Conservation (phyloP, 805 yeast genomes). For the Barnettozyma sucrosica region DNA sequence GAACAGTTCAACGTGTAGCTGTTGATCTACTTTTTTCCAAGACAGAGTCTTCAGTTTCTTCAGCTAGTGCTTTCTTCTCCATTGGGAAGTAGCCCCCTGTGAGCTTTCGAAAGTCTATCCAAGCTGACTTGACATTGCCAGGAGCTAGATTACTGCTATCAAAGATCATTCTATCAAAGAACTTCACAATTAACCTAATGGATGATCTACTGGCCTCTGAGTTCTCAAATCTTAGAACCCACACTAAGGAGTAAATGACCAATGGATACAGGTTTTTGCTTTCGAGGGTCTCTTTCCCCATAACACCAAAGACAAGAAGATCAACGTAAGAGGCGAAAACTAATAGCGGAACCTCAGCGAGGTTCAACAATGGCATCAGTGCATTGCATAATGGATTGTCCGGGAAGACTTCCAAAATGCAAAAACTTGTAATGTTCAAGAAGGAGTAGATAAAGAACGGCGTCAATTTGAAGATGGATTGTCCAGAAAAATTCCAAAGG, state of each 20-base stretch:
- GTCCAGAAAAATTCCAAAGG: slow-evolving; percentile 33
- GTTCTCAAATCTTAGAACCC: slow-evolving; percentile 35
- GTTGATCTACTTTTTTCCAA: not conserved
- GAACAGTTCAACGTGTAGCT: not conserved
- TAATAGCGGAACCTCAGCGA: slow-evolving; percentile 33
- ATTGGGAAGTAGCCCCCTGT: slow-evolving; percentile 1
- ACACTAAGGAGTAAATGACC: slow-evolving; percentile 30
- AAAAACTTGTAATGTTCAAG: slow-evolving; percentile 32
- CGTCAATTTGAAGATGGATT: slow-evolving; percentile 30
- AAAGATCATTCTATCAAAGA: slow-evolving; percentile 2
- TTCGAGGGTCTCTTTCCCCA: slow-evolving; percentile 26
- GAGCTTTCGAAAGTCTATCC: slow-evolving; percentile 5
- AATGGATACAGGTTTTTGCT: slow-evolving; percentile 27
- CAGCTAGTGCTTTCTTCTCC: not conserved
- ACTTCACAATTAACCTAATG: slow-evolving; percentile 12
- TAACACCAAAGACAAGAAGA: slow-evolving; percentile 27
- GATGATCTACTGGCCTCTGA: slow-evolving; percentile 26
- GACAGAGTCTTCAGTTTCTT: not conserved
- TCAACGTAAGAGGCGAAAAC: slow-evolving; percentile 35
- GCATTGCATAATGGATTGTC: slow-evolving; percentile 28
- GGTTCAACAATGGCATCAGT: slow-evolving; percentile 31
- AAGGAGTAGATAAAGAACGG: slow-evolving; percentile 38
- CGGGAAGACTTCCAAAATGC: slow-evolving; percentile 31
- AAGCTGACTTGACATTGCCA: not conserved
- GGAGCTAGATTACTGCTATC: not conserved